Evolutionary conservation across 2,329 filamentous ascomycete species (phyloP), one percentile per base, ranked within the genome.

Genomic region (Rhexocercosporidium sp.): DNA sequence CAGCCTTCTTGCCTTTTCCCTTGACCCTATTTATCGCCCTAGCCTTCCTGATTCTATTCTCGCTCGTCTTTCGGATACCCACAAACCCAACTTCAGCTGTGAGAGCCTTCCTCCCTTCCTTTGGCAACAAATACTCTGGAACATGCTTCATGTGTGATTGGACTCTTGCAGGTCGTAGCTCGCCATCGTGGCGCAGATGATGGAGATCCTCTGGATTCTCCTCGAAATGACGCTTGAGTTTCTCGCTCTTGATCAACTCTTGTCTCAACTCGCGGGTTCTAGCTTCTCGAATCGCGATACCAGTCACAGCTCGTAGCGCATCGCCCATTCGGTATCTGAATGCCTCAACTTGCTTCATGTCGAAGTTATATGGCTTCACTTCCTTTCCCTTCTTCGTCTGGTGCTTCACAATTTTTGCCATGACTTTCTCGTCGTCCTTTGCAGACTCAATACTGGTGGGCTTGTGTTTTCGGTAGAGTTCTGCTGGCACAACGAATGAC

Each of bases 261-360:
- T 95, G 90, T 63, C 93, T 88, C 65, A 99, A 85, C 80, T 99
- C 95, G 67, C 92, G 88, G 11, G 93, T 92, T 59, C 96, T 88
- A 2, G 96, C 95, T 82, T 97, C 94, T 71, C 95, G 91, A 53
- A 99, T 88, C 0, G 95, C 92, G 29, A 97, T 91, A 66, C 92
- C 89, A 11, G 96, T 99, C 2, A 99, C 94, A 0, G 94, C 91
- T 70, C 94, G 88, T 47, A 99, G 83, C 0, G 95, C 96, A 78
- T 98, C 96, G 62, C 93, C 92, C 88, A 97, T 93, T 72, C 96
- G 91, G 80, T 99, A 99, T 22, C 95, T 87, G 83, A 99, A 98
- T 3, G 92, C 92, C 72, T 97, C 94, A 25, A 99, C 89, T 76
- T 96, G 93, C 77, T 91, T 89, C 90, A 96, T 96, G 81, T 97